Evolutionary conservation across 768 basidiomycete species (phyloP).

Genomic region (Termitomyces titanicus): DNA sequence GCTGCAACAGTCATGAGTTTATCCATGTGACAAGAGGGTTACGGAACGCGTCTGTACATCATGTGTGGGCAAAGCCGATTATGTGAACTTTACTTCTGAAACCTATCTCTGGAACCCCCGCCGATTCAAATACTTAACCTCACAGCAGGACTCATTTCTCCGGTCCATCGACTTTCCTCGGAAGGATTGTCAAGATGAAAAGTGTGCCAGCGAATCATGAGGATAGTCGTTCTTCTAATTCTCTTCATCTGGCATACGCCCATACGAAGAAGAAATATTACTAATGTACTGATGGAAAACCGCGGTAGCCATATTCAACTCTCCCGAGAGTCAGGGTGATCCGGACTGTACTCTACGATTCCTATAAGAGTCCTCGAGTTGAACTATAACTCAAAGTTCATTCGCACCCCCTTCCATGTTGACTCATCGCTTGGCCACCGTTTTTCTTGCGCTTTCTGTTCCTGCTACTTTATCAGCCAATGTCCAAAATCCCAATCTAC

Average conservation of each 20-base stretch:
- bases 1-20: slow-evolving; percentile 13
- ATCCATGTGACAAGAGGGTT: slow-evolving; percentile 11
- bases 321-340: slow-evolving; percentile 10
- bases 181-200: neutral
- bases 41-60: too few relatives aligned
- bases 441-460: slow-evolving; percentile 9
- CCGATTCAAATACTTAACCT: neutral
- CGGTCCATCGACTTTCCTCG: too few relatives aligned
- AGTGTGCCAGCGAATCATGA: neutral
- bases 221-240: neutral
- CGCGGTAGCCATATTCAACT: neutral
- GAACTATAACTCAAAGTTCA: too few relatives aligned
- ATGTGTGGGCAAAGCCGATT: neutral
- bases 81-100: neutral
- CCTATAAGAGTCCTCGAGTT: slow-evolving; percentile 7
- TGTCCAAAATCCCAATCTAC: slow-evolving; percentile 35
- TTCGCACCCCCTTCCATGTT: slow-evolving; percentile 10
- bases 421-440: neutral
- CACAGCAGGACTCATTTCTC: neutral
- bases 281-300: too few relatives aligned
- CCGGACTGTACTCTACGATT: neutral
- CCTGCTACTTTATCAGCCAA: slow-evolving; percentile 5
- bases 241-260: too few relatives aligned
- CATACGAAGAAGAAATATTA: too few relatives aligned
- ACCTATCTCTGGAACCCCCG: neutral